Conservation (phyloP, 2,329 filamentous ascomycete species). For the Paraphoma sp. region DNA sequence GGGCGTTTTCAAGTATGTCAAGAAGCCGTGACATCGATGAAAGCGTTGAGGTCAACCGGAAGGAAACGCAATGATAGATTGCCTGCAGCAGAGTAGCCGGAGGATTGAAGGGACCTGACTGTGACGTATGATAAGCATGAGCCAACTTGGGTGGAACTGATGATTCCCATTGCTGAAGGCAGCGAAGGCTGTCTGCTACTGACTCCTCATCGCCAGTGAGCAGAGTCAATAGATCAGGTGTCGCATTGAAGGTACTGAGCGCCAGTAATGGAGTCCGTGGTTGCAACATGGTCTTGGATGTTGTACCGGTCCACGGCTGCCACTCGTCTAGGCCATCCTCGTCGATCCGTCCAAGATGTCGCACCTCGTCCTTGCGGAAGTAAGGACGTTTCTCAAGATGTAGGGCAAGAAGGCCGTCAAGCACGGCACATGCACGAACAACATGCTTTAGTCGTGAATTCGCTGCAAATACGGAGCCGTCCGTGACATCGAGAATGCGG, state of each 20-base stretch:
- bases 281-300: slow-evolving; percentile 39
- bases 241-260: slow-evolving; percentile 61
- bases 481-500: slow-evolving; percentile 57
- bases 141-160: slow-evolving; percentile 33
- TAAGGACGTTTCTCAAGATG: slow-evolving; percentile 60
- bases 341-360: slow-evolving; percentile 58
- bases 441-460: slow-evolving; percentile 49
- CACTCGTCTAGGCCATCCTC: slow-evolving; percentile 77
- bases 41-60: slow-evolving; percentile 30
- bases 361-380: slow-evolving; percentile 57
- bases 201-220: slow-evolving; percentile 19
- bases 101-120: slow-evolving; percentile 26
- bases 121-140: slow-evolving; percentile 21
- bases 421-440: slow-evolving; percentile 65
- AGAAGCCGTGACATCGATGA: slow-evolving; percentile 23
- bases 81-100: slow-evolving; percentile 37
- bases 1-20: slow-evolving; percentile 33
- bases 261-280: slow-evolving; percentile 48
- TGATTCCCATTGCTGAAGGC: slow-evolving; percentile 47
- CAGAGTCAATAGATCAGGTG: slow-evolving; percentile 47
- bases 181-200: slow-evolving; percentile 40
- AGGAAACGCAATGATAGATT: slow-evolving; percentile 31
- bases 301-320: slow-evolving; percentile 70
- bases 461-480: slow-evolving; percentile 38
- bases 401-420: slow-evolving; percentile 66